Base-by-base conservation (phyloP, 129 eudicot species). In the Centella asiatica region DNA sequence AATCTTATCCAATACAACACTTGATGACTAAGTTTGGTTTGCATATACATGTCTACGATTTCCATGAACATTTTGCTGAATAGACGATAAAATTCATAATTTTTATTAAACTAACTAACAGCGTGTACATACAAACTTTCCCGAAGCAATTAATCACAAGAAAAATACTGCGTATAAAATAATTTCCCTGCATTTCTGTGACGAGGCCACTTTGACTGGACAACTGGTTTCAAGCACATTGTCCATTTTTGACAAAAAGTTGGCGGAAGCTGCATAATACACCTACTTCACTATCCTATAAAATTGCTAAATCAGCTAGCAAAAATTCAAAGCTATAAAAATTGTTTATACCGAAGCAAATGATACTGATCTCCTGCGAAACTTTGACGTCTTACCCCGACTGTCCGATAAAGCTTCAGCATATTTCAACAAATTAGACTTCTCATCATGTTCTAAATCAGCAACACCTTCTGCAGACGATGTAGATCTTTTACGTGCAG, bases 331-430 rank as follows among this genome's bases (percentile, higher is more conserved):
- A 33, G 10, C 44, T 1, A 50, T 20, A 68, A 47, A 15, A 32
- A 31, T 1, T 18, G 61, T 74, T 53, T 36, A 80, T 28, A 82
- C 54, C 28, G 78, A 86, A 77, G 70, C 42, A 75, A 69, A 65
- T 2, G 87, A 58, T 6, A 85, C 76, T 10, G 85, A 66, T 70
- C 88, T 84, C 71, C 80, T 70, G 4, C 74, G 77, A 66, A 31
- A 32, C 67, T 60, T 74, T 22, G 79, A 29, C 1, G 67, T 31
- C 57, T 29, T 26, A 0, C 51, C 56, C 14, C 72, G 74, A 1
- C 84, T 66, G 47, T 65, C 76, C 71, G 60, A 79, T 55, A 88
- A 67, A 40, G 74, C 96, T 31, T 73, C 77, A 1, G 96, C 94
- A 28, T 76, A 88, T 56, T 88, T 88, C 24, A 46, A 48, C 60